A percentile compares a stretch with the other conserved stretches of the same genome.
Conservation (phyloP, 2,329 filamentous ascomycete genomes). For the Aureobasidium sp. region DNA sequence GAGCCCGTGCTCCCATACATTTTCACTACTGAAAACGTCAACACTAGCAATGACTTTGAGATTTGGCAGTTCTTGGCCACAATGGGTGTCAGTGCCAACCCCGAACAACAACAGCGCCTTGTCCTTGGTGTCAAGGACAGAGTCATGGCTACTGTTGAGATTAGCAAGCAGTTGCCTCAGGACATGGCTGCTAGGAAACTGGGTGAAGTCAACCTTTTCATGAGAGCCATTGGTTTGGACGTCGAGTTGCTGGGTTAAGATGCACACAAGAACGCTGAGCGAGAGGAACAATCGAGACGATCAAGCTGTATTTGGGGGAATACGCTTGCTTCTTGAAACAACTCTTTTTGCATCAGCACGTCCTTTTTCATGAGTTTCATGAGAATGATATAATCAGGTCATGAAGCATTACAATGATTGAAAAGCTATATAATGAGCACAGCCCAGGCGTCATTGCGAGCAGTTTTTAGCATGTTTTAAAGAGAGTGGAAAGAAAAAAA, state of each 20-base stretch:
- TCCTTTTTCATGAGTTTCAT: no score
- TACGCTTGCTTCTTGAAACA: not conserved
- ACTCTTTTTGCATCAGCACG: not conserved
- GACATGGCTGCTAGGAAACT: conserved; percentile 78
- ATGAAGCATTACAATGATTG: not conserved
- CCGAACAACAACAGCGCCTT: conserved; percentile 89
- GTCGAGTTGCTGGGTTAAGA: conserved; percentile 63
- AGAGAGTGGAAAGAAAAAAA: not conserved
- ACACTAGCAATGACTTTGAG: conserved; percentile 71
- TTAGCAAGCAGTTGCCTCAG: conserved; percentile 80
- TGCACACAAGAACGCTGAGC: not conserved
- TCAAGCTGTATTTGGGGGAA: not conserved
- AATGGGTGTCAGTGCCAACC: conserved; percentile 85
- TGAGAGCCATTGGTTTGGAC: conserved; percentile 97
- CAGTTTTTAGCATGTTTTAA: not conserved
- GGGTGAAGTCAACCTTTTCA: conserved; percentile 93
- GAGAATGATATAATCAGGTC: not conserved
- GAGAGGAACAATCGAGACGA: not conserved
- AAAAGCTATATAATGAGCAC: not conserved
- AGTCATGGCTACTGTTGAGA: conserved; percentile 86
- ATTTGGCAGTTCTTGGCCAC: conserved; percentile 97
- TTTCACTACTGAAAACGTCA: conserved; percentile 86
- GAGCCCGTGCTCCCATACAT: conserved; percentile 77
- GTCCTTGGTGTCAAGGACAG: conserved; percentile 96
- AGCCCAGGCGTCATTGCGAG: not conserved